phyloP scores from a whole-genome alignment of 2,329 filamentous ascomycete genomes.

The Cladosporium sp. region DNA sequence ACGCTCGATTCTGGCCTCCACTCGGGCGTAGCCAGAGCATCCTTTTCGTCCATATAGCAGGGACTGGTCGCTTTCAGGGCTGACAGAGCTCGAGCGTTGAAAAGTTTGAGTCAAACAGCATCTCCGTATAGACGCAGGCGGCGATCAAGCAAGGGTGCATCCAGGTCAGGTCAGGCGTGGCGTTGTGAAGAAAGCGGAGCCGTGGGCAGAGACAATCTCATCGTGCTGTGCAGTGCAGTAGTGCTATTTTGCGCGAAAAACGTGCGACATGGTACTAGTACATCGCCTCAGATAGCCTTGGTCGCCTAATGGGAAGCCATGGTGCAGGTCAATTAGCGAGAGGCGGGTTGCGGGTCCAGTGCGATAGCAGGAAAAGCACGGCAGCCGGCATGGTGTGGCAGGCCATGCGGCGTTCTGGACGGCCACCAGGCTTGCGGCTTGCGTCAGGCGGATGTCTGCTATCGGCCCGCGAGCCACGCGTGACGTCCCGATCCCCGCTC shows the following conservation, averaged over 20 bases:
- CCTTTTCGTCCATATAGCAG: constrained; percentile 24
- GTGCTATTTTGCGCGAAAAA: not conserved
- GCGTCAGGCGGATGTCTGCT: not conserved
- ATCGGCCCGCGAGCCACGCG: not conserved
- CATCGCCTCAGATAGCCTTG: not conserved
- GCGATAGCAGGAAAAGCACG: constrained; percentile 1
- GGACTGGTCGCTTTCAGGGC: not conserved
- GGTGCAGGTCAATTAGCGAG: not conserved
- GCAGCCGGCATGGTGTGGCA: not conserved
- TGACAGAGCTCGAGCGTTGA: not conserved
- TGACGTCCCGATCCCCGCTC: not conserved
- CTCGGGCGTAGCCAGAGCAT: constrained; percentile 23
- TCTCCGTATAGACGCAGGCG: not conserved
- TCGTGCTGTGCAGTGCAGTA: not conserved
- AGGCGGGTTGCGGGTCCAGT: not conserved
- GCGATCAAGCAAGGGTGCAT: not conserved
- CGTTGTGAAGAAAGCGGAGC: constrained; percentile 10
- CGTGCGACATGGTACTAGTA: not conserved
- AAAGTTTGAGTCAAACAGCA: not conserved
- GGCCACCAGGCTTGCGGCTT: not conserved
- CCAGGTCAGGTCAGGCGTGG: constrained; percentile 2
- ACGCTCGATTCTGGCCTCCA: constrained; percentile 27
- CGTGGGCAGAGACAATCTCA: constrained; percentile 4
- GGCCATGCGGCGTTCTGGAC: not conserved
- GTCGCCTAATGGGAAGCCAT: not conserved